Evolutionary conservation across 2,329 filamentous ascomycete species (phyloP).

Genomic region (Phialophora macrospora): DNA sequence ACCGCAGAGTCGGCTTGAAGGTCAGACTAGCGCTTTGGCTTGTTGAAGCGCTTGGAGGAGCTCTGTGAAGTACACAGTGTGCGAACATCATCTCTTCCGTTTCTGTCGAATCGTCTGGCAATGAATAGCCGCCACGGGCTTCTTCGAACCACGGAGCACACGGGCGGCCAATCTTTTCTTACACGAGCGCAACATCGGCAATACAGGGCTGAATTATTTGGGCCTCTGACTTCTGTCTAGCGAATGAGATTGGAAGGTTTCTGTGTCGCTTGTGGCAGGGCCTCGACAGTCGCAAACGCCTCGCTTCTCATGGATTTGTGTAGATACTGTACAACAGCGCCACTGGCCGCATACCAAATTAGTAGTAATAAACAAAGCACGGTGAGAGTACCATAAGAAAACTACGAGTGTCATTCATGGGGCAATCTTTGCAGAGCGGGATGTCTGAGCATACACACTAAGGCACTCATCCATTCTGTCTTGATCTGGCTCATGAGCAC

Average conservation of each 20-base stretch:
- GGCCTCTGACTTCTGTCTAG: no score
- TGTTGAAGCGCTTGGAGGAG: conserved; percentile 81
- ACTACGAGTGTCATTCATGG: neutral
- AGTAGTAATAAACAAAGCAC: neutral
- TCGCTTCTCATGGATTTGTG: neutral
- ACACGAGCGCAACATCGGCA: no score
- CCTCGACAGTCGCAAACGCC: neutral
- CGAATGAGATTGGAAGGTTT: no score
- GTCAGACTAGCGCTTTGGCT: conserved; percentile 94
- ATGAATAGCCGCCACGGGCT: no score
- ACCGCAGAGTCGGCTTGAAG: conserved; percentile 81
- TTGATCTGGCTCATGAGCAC: no score
- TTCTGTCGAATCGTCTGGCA: neutral
- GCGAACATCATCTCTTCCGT: neutral
- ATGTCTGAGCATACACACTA: neutral
- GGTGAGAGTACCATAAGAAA: neutral
- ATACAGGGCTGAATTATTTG: no score
- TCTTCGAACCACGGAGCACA: no score
- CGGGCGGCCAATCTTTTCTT: no score
- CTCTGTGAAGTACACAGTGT: conserved; percentile 60
- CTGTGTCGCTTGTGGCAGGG: no score
- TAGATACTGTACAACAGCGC: neutral
- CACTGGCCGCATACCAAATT: neutral
- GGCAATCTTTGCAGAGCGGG: neutral
- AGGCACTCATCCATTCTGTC: no score